Base-by-base conservation (phyloP, 768 basidiomycete species). In the Punctularia strigosozonata region DNA sequence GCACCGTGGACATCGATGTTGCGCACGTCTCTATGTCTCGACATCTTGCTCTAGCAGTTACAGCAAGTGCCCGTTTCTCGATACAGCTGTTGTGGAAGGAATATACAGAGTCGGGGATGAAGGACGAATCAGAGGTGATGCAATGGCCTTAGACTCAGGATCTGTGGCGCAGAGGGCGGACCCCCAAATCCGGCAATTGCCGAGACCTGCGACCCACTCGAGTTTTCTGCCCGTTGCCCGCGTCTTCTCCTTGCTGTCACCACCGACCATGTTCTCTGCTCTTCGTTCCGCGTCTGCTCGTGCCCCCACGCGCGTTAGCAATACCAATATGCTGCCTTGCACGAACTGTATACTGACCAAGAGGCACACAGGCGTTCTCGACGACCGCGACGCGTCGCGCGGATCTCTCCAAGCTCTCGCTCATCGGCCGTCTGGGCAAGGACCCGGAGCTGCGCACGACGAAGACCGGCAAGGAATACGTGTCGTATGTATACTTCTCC, bases 1-100 rank as follows among this genome's bases (percentile, higher is more conserved):
- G 42, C 58, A 80, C 84, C 80, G 42, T 75, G 65, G 30, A 95
- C 64, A 57, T 95, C 77, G 21, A 98, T 63, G 61, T 91, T 90
- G 46, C 85, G 71, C 46, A 97, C 69, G 60, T 80, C 73, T 53
- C 91, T 79, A 61, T 98, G 95, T 57, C 95, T 71, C 4, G 94
- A 97, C 90, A 97, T 90, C 42, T 39, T 58, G 33, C 19, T n/a
- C n/a, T n/a, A n/a, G n/a, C n/a, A n/a, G n/a, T n/a, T n/a, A n/a
- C n/a, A n/a, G n/a, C n/a, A n/a, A n/a, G n/a, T n/a, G n/a, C n/a
- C n/a, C n/a, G n/a, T n/a, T n/a, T n/a, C n/a, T 8, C 8, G 33
- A 34, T 15, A 34, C 10, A 10, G 10, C 33, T 13, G 38, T 36
- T 36, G 46, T 43, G 42, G 37, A 39, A 31, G 48, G 38, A 44